A percentile compares a stretch with the other conserved stretches of the same genome.
phyloP scores from a whole-genome alignment of 768 basidiomycete genomes.

The Tulasnella sp. region DNA sequence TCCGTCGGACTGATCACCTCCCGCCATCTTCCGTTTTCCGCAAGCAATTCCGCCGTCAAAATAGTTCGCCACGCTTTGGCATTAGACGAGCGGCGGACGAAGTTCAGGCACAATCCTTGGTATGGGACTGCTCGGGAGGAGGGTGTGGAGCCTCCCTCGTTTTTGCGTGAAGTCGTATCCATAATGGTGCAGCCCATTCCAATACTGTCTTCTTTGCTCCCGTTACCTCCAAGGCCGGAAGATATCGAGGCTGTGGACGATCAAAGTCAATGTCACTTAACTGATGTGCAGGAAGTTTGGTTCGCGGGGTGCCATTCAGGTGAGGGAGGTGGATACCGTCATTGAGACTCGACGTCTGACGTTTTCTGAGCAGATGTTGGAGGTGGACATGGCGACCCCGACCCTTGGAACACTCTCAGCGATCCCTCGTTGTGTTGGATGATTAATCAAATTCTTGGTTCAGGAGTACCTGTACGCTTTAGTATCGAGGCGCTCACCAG shows the following conservation, averaged over 20 bases:
- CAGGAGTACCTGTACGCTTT: background rate
- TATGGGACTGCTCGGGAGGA: slow-evolving; percentile 45
- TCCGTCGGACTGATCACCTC: background rate
- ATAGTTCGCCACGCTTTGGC: slow-evolving; percentile 33
- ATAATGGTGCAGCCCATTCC: background rate
- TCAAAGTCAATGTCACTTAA: background rate
- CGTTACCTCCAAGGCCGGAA: background rate
- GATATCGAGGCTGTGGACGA: background rate
- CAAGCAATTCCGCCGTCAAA: slow-evolving; percentile 29
- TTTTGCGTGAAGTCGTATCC: slow-evolving; percentile 31
- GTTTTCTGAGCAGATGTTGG: background rate
- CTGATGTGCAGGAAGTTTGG: slow-evolving; percentile 33
- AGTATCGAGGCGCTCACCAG: background rate
- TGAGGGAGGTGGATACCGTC: background rate
- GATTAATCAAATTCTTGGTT: background rate
- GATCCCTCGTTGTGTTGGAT: background rate
- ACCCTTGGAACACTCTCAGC: background rate
- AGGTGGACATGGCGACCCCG: background rate
- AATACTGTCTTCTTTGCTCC: background rate
- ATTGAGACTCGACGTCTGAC: background rate
- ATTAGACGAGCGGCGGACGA: slow-evolving; percentile 53
- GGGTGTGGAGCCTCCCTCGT: slow-evolving; percentile 25
- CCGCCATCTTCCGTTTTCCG: slow-evolving; percentile 33
- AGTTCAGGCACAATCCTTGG: slow-evolving; percentile 62
- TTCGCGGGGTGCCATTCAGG: slow-evolving; percentile 34